Evolutionary conservation across 768 basidiomycete genomes (phyloP).

Genomic region (Trametes villosa): DNA sequence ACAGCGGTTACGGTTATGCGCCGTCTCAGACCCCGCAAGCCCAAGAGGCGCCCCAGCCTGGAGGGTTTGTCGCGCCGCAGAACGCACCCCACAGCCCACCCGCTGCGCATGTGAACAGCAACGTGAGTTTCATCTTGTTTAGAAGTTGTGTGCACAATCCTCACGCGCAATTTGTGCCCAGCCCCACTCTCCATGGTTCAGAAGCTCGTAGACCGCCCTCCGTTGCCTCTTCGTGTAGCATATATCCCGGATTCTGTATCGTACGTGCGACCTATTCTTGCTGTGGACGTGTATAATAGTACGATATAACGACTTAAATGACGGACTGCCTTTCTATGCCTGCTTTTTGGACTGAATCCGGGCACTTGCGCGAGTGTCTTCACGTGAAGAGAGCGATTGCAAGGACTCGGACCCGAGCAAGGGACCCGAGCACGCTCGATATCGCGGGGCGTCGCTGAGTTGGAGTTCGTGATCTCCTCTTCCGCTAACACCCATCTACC

Average conservation of each 20-base stretch:
- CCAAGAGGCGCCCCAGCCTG: conserved; percentile 4
- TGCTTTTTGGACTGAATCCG: too few relatives aligned
- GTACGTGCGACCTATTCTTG: neutral
- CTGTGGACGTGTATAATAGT: neutral
- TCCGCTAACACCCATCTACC: neutral
- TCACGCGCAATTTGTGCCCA: neutral
- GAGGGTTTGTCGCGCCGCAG: conserved; percentile 10
- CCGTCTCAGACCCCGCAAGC: neutral
- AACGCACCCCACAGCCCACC: conserved; percentile 10
- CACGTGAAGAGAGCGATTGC: neutral
- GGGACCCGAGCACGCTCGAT: conserved; percentile 9
- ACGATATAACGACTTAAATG: too few relatives aligned
- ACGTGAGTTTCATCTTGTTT: neutral
- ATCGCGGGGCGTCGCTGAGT: neutral
- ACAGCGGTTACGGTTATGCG: conserved; percentile 17
- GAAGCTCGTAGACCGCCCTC: neutral
- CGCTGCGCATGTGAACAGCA: conserved; percentile 7
- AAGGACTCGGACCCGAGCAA: neutral
- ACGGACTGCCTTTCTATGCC: too few relatives aligned
- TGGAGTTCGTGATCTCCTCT: neutral
- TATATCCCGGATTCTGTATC: neutral
- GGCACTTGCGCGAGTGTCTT: neutral
- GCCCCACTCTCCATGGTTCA: conserved; percentile 13
- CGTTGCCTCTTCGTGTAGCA: neutral
- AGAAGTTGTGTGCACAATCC: neutral